phyloP scores from a whole-genome alignment of 106 monocot species.

The Dendrobium catenatum region DNA sequence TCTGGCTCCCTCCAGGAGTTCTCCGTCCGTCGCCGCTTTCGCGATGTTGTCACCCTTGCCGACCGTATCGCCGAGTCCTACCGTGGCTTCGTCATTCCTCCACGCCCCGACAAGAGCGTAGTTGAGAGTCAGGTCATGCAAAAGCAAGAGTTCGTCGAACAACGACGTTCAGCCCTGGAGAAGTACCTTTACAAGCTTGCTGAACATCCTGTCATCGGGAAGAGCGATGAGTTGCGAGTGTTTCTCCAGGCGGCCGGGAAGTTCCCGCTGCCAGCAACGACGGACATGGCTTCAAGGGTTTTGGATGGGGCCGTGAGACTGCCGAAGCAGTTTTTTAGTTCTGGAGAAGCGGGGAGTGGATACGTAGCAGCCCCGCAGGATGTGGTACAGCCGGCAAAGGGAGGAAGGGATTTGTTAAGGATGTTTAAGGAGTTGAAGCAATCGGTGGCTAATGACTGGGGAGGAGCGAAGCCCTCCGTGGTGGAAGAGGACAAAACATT shows the following conservation, averaged over 20 bases:
- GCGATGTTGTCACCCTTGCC: constrained; percentile 76
- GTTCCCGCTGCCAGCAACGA: constrained; percentile 31
- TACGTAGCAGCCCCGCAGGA: constrained; percentile 36
- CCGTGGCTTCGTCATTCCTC: constrained; percentile 77
- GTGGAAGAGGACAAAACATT: constrained; percentile 89
- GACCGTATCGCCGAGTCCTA: constrained; percentile 86
- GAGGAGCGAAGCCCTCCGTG: constrained; percentile 36
- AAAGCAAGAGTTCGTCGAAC: constrained; percentile 90
- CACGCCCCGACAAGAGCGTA: constrained; percentile 85
- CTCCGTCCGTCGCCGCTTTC: constrained; percentile 75
- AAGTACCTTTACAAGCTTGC: constrained; percentile 67
- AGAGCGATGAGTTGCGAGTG: constrained; percentile 56
- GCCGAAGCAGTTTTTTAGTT: constrained; percentile 47
- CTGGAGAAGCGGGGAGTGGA: constrained; percentile 16
- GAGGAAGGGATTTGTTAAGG: constrained; percentile 73
- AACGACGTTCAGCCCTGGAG: constrained; percentile 68
- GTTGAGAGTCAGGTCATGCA: constrained; percentile 99
- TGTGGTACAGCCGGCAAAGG: constrained; percentile 58
- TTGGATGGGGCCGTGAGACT: constrained; percentile 59
- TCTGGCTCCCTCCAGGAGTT: constrained; percentile 18
- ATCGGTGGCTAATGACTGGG: constrained; percentile 76
- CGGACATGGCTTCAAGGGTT: constrained; percentile 62
- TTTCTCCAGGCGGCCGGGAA: constrained; percentile 54
- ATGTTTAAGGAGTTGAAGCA: constrained; percentile 94
- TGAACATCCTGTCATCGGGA: constrained; percentile 65